These are phyloP conservation scores for Trichoderma koningiopsis DNA, from an alignment of 2,329 filamentous ascomycete genomes.

Conservation along the genomic window DNA sequence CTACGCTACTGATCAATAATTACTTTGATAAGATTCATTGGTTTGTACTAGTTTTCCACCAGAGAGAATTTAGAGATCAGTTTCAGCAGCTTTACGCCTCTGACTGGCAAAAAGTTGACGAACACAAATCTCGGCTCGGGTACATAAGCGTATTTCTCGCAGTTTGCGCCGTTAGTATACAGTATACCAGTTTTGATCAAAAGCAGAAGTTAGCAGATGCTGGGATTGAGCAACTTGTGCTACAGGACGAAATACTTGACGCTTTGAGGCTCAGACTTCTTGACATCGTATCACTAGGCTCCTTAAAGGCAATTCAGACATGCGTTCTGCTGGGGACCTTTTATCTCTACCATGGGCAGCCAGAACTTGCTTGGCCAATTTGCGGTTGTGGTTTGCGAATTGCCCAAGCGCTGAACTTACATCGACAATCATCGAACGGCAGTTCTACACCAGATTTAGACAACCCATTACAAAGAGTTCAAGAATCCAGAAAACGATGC, in stretches of 20 bases:
- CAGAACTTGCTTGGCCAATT: not conserved
- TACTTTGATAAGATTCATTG: not conserved
- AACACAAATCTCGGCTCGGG: not conserved
- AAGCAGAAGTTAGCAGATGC: not conserved
- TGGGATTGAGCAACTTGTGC: not conserved
- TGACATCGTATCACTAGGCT: not conserved
- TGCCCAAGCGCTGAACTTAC: not conserved
- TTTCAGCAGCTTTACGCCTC: not conserved
- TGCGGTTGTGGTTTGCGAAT: not conserved
- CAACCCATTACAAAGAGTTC: not conserved
- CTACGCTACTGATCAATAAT: not conserved
- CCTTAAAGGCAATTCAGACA: not conserved
- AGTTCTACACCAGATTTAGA: not conserved
- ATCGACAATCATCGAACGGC: not conserved
- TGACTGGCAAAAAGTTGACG: not conserved
- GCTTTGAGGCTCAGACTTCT: not conserved
- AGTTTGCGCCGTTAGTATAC: not conserved
- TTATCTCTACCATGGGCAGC: not conserved
- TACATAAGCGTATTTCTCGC: not conserved
- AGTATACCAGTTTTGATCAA: not conserved
- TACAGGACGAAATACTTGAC: not conserved
- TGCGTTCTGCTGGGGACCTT: not conserved
- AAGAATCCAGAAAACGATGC: not conserved
- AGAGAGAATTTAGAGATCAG: not conserved
- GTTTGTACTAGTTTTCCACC: not conserved